Percentiles rank a stretch among this genome's conserved stretches.
phyloP scores from a whole-genome alignment of 495 filamentous ascomycete genomes.

The Stereocaulon alpinum region DNA sequence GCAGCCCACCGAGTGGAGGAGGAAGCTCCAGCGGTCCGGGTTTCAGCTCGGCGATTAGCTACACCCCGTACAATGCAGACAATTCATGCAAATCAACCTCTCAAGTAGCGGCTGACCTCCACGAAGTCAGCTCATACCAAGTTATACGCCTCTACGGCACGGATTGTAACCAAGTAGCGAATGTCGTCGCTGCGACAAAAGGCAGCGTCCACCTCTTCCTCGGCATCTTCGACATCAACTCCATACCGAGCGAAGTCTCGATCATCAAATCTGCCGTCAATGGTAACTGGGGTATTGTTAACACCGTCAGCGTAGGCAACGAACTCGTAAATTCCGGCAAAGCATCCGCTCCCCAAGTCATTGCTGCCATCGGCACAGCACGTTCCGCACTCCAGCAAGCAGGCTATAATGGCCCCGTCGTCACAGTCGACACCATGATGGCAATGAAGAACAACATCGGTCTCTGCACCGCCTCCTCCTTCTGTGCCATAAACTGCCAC shows the following conservation, averaged over 20 bases:
- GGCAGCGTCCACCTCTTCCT: slow-evolving; percentile 56
- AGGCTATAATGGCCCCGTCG: slow-evolving; percentile 65
- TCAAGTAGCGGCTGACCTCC: slow-evolving; percentile 54
- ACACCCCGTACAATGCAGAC: slow-evolving; percentile 61
- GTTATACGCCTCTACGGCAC: slow-evolving; percentile 70
- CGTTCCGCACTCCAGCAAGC: slow-evolving; percentile 44
- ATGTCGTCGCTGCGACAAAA: slow-evolving; percentile 48
- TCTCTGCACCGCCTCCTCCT: slow-evolving; percentile 65
- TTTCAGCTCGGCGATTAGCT: slow-evolving; percentile 51
- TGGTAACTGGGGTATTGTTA: slow-evolving; percentile 51
- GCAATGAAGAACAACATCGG: slow-evolving; percentile 53
- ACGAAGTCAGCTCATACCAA: slow-evolving; percentile 40
- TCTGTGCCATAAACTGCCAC: slow-evolving; percentile 72
- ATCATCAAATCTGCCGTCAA: slow-evolving; percentile 44
- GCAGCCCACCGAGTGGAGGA: background rate
- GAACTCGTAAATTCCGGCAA: slow-evolving; percentile 60
- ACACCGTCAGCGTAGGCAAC: slow-evolving; percentile 70
- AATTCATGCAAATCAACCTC: slow-evolving; percentile 54
- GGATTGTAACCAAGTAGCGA: slow-evolving; percentile 62
- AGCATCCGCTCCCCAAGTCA: slow-evolving; percentile 41
- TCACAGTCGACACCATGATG: slow-evolving; percentile 68
- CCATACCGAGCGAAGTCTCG: slow-evolving; percentile 42
- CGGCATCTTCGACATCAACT: slow-evolving; percentile 57
- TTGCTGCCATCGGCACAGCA: slow-evolving; percentile 44
- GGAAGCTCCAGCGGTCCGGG: slow-evolving; percentile 17